phyloP scores from a whole-genome alignment of 73 alveolate species.

The Paramecium caudatum region DNA sequence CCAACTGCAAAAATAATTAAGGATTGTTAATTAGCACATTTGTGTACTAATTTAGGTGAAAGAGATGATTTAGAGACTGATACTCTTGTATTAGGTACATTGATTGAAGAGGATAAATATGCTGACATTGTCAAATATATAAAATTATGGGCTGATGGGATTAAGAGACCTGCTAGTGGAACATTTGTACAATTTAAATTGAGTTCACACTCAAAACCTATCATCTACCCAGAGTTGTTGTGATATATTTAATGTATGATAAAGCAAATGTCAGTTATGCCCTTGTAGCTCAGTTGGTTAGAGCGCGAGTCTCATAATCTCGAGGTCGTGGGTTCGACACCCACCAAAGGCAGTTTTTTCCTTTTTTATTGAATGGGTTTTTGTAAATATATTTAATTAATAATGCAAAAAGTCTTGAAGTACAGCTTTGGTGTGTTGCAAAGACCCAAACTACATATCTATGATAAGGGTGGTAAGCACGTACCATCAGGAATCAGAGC shows the following conservation, averaged over 20 bases:
- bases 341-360: constrained; percentile 76
- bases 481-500: constrained; percentile 75
- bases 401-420: background rate
- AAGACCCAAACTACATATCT: constrained; percentile 68
- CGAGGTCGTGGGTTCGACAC: constrained; percentile 82
- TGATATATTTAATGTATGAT: too few species aligned
- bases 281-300: constrained; percentile 82
- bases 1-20: constrained; percentile 1
- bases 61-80: constrained; percentile 65
- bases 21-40: constrained; percentile 51
- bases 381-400: background rate
- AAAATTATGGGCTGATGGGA: constrained; percentile 65
- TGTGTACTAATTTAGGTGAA: constrained; percentile 43
- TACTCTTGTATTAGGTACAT: background rate
- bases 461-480: constrained; percentile 70
- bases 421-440: constrained; percentile 16
- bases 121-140: background rate
- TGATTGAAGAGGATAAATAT: background rate
- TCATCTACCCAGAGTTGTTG: constrained; percentile 56
- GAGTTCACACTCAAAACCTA: background rate
- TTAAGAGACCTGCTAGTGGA: constrained; percentile 67
- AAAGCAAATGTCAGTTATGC: constrained; percentile 54
- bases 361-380: background rate
- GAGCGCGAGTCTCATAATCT: constrained; percentile 83
- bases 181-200: constrained; percentile 57